Evolutionary conservation across 2,329 filamentous ascomycete species (phyloP).

Genomic region (Fusarium udum): DNA sequence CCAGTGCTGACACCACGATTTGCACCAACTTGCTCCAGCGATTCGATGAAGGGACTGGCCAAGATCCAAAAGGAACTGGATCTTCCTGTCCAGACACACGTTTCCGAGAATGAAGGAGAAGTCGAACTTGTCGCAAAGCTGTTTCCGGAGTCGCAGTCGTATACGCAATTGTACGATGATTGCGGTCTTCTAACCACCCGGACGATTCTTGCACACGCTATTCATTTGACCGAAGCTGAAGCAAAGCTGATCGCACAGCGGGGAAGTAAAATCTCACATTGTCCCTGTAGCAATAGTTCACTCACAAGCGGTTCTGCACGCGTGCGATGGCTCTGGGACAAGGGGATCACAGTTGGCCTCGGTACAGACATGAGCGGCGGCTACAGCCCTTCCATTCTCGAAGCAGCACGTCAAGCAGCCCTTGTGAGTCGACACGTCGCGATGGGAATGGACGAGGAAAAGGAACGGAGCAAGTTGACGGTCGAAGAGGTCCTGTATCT

Average conservation of each 20-base stretch:
- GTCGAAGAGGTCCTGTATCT: conserved; percentile 89
- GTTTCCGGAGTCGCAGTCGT: conserved; percentile 72
- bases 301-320: conserved; percentile 82
- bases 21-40: conserved; percentile 69
- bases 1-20: conserved; percentile 83
- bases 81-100: conserved; percentile 85
- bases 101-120: conserved; percentile 84
- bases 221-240: conserved; percentile 78
- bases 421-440: conserved; percentile 79
- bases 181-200: conserved; percentile 73
- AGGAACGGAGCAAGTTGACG: conserved; percentile 72
- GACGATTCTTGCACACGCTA: conserved; percentile 86
- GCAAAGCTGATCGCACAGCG: conserved; percentile 68
- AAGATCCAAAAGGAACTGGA: conserved; percentile 68
- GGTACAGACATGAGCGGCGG: conserved; percentile 94
- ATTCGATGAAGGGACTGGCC: conserved; percentile 71
- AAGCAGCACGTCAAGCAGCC: conserved; percentile 82
- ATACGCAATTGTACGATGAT: conserved; percentile 82
- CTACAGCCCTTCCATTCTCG: conserved; percentile 82
- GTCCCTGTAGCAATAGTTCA: conserved; percentile 85
- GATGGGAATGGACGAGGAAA: conserved; percentile 55
- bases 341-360: conserved; percentile 81
- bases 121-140: conserved; percentile 73
- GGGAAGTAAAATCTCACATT: conserved; percentile 79
- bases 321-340: conserved; percentile 77